Evolutionary conservation across 441 rosid species (phyloP), one percentile per base, ranked within the genome.

Genomic region (Francoa sonchifolia): DNA sequence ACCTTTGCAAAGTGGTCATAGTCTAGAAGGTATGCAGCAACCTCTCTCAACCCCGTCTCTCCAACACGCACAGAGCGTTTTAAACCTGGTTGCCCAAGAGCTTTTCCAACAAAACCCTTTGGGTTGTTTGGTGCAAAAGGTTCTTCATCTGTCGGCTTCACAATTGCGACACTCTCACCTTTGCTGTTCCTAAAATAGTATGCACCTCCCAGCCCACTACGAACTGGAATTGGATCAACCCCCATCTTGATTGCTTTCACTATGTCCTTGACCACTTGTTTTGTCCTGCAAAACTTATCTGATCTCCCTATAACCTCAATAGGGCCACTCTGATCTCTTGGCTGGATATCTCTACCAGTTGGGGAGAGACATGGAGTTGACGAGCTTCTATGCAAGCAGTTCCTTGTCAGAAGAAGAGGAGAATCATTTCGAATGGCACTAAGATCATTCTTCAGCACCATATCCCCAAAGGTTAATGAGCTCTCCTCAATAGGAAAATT

Each of bases 51-150:
- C 7, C 81, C 74, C 0, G 77, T 67, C 47, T 74, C 81, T 10
- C 81, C 81, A 5, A 74, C 74, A 27, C 81, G 65, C 4, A 74
- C 81, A 0, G 77, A 67, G 15, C 63, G 65, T 52, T 74, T 74
- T 25, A 70, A 36, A 4, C 81, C 77, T 14, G 74, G 74, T 19
- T 62, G 72, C 14, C 81, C 81, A 15, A 74, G 74, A 5, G 74
- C 70, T 48, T 67, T 67, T 23, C 81, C 77, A 6, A 67, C 65
- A 52, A 74, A 74, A 22, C 81, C 81, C 33, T 74, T 74, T 0
- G 77, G 81, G 29, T 74, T 74, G 47, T 74, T 74, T 29, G 77
- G 81, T 8, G 81, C 81, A 65, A 67, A 74, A 9, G 81, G 81
- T 47, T 74, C 81, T 59, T 74, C 81, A 59, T 74, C 81, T 0